Conservation (phyloP, 1,284 basidiomycete genomes). For the Termitomyces sp. region DNA sequence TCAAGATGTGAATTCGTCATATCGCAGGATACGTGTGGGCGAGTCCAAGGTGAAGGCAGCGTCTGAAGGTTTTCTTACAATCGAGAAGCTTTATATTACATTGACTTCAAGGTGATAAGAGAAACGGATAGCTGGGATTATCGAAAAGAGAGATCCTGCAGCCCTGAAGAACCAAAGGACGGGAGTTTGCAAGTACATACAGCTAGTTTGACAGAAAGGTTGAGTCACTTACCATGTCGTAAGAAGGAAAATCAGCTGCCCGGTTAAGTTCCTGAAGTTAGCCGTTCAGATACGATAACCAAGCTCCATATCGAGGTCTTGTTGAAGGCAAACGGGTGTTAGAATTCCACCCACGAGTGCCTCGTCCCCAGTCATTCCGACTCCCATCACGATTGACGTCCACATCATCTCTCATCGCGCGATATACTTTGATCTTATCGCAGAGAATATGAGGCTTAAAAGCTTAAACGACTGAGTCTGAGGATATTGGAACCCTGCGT, state of each 20-base stretch:
- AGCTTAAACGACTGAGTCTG: neutral
- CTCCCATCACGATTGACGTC: no score
- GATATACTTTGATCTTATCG: neutral
- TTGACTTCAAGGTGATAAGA: constrained; percentile 8
- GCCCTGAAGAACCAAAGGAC: constrained; percentile 15
- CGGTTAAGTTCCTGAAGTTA: constrained; percentile 1
- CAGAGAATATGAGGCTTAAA: neutral
- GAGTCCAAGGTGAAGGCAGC: neutral
- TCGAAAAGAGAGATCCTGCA: constrained; percentile 15
- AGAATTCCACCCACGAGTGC: constrained; percentile 3
- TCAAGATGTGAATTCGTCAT: constrained; percentile 12
- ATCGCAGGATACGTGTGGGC: neutral
- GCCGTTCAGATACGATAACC: constrained; percentile 6
- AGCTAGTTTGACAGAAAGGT: constrained; percentile 14
- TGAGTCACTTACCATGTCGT: constrained; percentile 11
- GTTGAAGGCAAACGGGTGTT: constrained; percentile 1
- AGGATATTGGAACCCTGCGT: neutral
- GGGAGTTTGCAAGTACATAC: constrained; percentile 5
- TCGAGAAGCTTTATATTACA: constrained; percentile 15
- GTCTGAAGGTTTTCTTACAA: neutral
- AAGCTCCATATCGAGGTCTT: neutral
- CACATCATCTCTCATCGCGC: no score
- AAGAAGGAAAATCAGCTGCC: constrained; percentile 8
- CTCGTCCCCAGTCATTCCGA: no score
- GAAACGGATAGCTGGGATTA: constrained; percentile 7